Percentiles rank a stretch among this genome's conserved stretches.
Evolutionary conservation across 192 early-diverging fungal genomes (phyloP).

Genomic region (Kickxella alabastrina): DNA sequence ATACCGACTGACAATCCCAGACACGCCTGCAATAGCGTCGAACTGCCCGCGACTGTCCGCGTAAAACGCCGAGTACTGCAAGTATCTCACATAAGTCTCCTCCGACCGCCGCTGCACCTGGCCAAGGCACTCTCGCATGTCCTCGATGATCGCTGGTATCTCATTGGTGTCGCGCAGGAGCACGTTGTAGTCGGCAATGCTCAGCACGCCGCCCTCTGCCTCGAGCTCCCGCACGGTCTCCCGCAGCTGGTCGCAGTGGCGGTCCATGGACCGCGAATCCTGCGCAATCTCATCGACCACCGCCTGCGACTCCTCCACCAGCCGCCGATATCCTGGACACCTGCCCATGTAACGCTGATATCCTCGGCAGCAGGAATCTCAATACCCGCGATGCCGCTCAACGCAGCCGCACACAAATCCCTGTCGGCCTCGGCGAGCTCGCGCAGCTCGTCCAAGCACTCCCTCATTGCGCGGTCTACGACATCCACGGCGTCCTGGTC

Average conservation of each 20-base stretch:
- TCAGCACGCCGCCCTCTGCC: slow-evolving; percentile 36
- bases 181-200: slow-evolving; percentile 47
- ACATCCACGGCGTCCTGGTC: slow-evolving; percentile 43
- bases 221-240: slow-evolving; percentile 45
- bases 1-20: slow-evolving; percentile 13
- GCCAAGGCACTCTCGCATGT: slow-evolving; percentile 21
- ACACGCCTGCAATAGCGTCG: slow-evolving; percentile 17
- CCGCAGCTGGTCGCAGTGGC: slow-evolving; percentile 48
- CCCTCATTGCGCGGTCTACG: slow-evolving; percentile 9
- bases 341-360: slow-evolving; percentile 48
- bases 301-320: slow-evolving; percentile 33
- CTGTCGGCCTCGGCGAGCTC: slow-evolving; percentile 11
- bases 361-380: slow-evolving; percentile 32
- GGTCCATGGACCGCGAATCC: slow-evolving; percentile 37
- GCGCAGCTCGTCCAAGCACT: slow-evolving; percentile 23
- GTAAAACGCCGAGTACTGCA: slow-evolving; percentile 45
- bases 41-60: slow-evolving; percentile 25
- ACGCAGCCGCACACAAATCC: slow-evolving; percentile 8
- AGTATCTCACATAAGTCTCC: slow-evolving; percentile 33
- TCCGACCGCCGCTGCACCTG: slow-evolving; percentile 34
- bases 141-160: slow-evolving; percentile 39
- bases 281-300: slow-evolving; percentile 32
- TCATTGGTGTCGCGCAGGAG: slow-evolving; percentile 43
- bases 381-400: slow-evolving; percentile 12
- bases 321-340: slow-evolving; percentile 20